Conservation (phyloP, 805 yeast species). For the Starmerella scarabaei region DNA sequence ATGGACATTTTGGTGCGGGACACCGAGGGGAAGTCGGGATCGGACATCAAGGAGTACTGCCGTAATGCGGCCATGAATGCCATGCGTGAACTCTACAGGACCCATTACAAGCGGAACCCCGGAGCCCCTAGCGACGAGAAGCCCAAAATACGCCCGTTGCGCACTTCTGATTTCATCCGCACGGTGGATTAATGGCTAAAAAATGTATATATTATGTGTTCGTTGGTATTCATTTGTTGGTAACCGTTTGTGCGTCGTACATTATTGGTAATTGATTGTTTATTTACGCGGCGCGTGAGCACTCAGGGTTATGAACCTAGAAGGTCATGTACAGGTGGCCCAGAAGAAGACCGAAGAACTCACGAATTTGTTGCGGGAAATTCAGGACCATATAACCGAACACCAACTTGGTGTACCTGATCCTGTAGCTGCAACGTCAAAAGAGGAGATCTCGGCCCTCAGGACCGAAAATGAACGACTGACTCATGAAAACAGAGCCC, state of each 20-base stretch:
- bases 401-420: no score
- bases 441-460: not conserved
- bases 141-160: slow-evolving; percentile 46
- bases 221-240: not conserved
- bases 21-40: slow-evolving; percentile 75
- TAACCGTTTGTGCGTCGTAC: not conserved
- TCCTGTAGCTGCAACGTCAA: not conserved
- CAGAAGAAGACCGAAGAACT: not conserved
- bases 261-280: not conserved
- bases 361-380: not conserved
- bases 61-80: slow-evolving; percentile 87
- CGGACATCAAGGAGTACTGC: slow-evolving; percentile 81
- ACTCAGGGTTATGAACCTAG: not conserved
- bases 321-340: not conserved
- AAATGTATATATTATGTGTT: not conserved
- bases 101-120: slow-evolving; percentile 9
- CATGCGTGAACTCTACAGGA: slow-evolving; percentile 67
- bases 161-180: slow-evolving; percentile 43
- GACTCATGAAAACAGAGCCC: slow-evolving; percentile 3
- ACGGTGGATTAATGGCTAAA: slow-evolving; percentile 4
- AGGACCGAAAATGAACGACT: not conserved
- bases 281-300: not conserved
- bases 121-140: slow-evolving; percentile 36
- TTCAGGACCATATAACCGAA: no score
- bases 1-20: slow-evolving; percentile 43